phyloP scores from a whole-genome alignment of 495 filamentous ascomycete genomes.

The Xylaria telfairii region DNA sequence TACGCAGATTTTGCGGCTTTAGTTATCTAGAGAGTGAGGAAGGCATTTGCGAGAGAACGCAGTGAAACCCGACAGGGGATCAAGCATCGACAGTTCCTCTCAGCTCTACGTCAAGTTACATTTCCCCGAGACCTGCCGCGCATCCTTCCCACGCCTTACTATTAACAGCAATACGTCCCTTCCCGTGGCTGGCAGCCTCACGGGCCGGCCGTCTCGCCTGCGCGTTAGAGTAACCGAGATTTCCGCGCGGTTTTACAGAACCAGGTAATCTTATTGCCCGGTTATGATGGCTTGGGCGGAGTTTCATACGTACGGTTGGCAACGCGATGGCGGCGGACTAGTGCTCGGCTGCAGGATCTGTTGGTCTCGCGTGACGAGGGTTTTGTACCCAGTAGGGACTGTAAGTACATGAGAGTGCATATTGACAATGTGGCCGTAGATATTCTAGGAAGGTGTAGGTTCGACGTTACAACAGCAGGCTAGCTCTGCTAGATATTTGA shows the following conservation, averaged over 20 bases:
- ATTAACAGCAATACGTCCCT: not conserved
- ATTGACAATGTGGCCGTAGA: not conserved
- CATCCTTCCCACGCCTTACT: not conserved
- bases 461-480: not conserved
- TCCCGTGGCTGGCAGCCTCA: not conserved
- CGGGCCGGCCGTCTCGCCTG: no score
- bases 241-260: not conserved
- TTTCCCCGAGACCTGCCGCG: not conserved
- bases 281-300: not conserved
- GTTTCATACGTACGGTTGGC: constrained; percentile 2
- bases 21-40: not conserved
- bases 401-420: not conserved
- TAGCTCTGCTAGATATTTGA: not conserved
- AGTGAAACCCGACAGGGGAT: not conserved
- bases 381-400: not conserved
- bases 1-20: not conserved
- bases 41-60: not conserved
- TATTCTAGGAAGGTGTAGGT: not conserved
- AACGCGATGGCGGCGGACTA: not conserved
- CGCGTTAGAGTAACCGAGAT: not conserved
- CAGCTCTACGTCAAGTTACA: not conserved
- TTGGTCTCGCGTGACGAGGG: not conserved
- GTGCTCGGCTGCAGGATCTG: not conserved
- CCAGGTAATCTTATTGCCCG: not conserved
- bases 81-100: not conserved